Conservation (phyloP, 495 filamentous ascomycete genomes). For the Gamarada debralockiae region DNA sequence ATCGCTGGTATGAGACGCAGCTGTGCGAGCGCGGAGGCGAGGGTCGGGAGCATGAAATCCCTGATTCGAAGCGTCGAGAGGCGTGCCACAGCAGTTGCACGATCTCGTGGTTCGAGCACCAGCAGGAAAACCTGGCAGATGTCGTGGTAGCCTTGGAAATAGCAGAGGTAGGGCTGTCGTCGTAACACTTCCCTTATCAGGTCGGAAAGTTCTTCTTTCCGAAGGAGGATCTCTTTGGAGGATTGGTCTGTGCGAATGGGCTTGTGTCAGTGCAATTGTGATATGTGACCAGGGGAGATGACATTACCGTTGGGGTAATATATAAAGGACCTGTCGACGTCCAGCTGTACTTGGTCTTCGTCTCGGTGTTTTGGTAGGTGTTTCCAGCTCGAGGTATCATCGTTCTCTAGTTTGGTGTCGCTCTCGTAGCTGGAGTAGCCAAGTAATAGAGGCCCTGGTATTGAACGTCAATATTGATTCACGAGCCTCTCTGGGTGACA, state of each 20-base stretch:
- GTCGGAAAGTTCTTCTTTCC: slow-evolving; percentile 67
- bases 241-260: slow-evolving; percentile 29
- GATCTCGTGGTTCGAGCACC: slow-evolving; percentile 61
- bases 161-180: slow-evolving; percentile 79
- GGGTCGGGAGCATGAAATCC: slow-evolving; percentile 93
- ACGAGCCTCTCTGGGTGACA: slow-evolving; percentile 21
- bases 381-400: slow-evolving; percentile 37
- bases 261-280: slow-evolving; percentile 15
- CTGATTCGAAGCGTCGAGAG: slow-evolving; percentile 87
- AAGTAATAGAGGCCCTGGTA: slow-evolving; percentile 76
- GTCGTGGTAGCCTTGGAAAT: slow-evolving; percentile 99
- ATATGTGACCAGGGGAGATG: slow-evolving; percentile 14
- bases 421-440: slow-evolving; percentile 36
- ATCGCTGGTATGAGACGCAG: slow-evolving; percentile 81
- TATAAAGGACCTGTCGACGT: slow-evolving; percentile 94
- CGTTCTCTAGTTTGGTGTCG: slow-evolving; percentile 6
- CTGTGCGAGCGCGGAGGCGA: slow-evolving; percentile 77
- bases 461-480: slow-evolving; percentile 16
- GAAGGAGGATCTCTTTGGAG: slow-evolving; percentile 44
- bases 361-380: slow-evolving; percentile 67
- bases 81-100: slow-evolving; percentile 59
- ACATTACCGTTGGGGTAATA: slow-evolving; percentile 82
- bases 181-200: slow-evolving; percentile 76
- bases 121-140: slow-evolving; percentile 96
- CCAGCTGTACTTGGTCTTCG: slow-evolving; percentile 83